A percentile compares a stretch with the other conserved stretches of the same genome.
Conservation (phyloP, 1,284 basidiomycete genomes). For the Apiotrichum montevideense region DNA sequence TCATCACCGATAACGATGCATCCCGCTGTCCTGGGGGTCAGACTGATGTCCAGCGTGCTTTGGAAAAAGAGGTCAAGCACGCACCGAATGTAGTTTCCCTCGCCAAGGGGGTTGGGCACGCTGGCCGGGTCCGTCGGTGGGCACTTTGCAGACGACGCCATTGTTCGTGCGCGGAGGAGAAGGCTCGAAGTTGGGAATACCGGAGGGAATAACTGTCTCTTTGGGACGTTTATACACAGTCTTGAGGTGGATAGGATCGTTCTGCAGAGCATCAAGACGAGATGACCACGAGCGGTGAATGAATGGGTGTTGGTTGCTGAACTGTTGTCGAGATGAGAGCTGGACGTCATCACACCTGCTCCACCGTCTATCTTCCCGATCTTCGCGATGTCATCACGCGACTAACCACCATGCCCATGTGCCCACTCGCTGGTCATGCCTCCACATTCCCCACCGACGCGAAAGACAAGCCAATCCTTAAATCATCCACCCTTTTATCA, state of each 20-base stretch:
- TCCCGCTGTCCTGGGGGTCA: conserved; percentile 36
- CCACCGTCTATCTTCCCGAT: too few relatives aligned
- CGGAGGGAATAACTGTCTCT: not conserved
- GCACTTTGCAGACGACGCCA: conserved; percentile 10
- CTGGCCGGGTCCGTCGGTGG: conserved; percentile 27
- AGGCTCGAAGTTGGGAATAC: not conserved
- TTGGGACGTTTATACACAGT: not conserved
- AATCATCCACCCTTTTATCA: too few relatives aligned
- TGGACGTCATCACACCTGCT: too few relatives aligned
- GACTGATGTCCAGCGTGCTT: not conserved
- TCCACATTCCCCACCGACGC: too few relatives aligned
- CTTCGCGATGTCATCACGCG: too few relatives aligned
- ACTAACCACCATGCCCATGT: too few relatives aligned
- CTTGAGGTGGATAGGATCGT: not conserved
- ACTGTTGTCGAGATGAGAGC: too few relatives aligned
- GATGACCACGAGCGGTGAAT: too few relatives aligned
- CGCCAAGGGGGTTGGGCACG: conserved; percentile 56
- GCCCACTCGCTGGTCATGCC: too few relatives aligned
- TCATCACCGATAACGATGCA: conserved; percentile 49
- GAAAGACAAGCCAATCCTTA: too few relatives aligned
- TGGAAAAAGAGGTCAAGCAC: not conserved
- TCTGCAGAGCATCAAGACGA: not conserved
- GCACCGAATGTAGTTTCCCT: conserved; percentile 59
- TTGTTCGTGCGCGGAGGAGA: not conserved
- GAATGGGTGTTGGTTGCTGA: too few relatives aligned